Evolutionary conservation across 1,284 basidiomycete genomes (phyloP).

Genomic region (Irpex sp.): DNA sequence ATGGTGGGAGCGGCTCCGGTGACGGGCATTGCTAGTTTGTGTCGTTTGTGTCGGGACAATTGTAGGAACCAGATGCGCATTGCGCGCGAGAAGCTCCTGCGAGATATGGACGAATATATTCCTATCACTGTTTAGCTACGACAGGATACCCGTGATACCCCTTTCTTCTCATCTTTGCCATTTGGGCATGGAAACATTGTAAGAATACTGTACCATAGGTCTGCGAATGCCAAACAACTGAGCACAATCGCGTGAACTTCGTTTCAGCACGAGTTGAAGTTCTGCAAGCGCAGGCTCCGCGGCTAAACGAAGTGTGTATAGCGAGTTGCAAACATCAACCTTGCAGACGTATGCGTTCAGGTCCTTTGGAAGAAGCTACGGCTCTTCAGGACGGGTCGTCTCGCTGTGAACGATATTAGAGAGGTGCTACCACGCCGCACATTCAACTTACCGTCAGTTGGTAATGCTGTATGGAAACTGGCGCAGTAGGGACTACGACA

Average conservation of each 20-base stretch:
- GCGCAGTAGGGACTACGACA: not conserved
- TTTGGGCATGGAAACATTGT: not conserved
- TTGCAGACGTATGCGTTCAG: too few relatives aligned
- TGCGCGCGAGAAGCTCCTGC: slow-evolving; percentile 3
- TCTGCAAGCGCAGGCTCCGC: too few relatives aligned
- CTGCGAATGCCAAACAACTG: not conserved
- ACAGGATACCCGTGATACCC: not conserved
- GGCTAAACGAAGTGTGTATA: too few relatives aligned
- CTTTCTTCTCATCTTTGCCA: not conserved
- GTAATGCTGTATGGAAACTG: too few relatives aligned
- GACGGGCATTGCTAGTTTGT: slow-evolving; percentile 2
- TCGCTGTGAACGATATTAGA: too few relatives aligned
- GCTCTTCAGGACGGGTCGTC: too few relatives aligned
- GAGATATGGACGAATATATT: slow-evolving; percentile 3
- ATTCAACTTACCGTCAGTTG: too few relatives aligned
- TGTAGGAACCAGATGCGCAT: slow-evolving; percentile 5
- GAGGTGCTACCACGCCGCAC: too few relatives aligned
- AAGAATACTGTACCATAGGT: not conserved
- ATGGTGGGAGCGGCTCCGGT: not conserved
- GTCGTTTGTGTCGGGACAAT: slow-evolving; percentile 4
- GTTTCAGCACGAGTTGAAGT: too few relatives aligned
- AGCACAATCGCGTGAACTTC: too few relatives aligned
- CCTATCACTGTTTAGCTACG: not conserved
- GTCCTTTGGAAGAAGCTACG: too few relatives aligned
- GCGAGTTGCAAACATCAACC: too few relatives aligned